Evolutionary conservation across 2,329 filamentous ascomycete species (phyloP), one percentile per base, ranked within the genome.

Genomic region (Sporothrix protearum): DNA sequence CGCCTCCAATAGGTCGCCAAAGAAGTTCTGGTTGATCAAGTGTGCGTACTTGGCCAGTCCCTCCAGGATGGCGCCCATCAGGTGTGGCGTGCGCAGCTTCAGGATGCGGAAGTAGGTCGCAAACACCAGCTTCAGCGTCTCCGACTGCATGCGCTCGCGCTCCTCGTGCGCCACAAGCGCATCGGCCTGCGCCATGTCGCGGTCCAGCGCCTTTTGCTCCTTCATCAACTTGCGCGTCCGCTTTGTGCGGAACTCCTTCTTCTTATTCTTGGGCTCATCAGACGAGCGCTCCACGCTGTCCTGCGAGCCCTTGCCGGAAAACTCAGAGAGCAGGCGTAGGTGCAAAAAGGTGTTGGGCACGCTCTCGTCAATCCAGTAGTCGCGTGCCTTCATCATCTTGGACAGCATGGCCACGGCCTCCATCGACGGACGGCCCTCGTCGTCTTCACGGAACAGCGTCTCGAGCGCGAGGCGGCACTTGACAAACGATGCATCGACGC

Each of bases 11-110:
- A 99, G 86, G 78, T 99, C 96, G 36, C 95, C 96, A 77, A 99
- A 99, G 84, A 99, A 98, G 79, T 99, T 93, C 78, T 99, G 94
- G 82, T 99, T 99, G 85, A 99, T 99, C 73, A 99, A 86, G 79
- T 97, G 96, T 3, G 94, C 91, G 79, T 97, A 99, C 78, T 94
- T 94, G 68, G 95, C 94, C 28, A 99, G 84, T 36, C 96, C 96
- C 83, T 98, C 96, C 5, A 99, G 87, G 0, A 97, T 94, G 16
- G 95, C 94, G n/a, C 96, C 96, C 93, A 97, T 98, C 22, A 99
- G 87, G 75, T 91, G 89, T 16, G 93, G 90, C 30, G 89, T 86
- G 33, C 94, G 89, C 70, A 89, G 85, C 83, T 98, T 98, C 57
- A 99, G 84, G 70, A 98, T 95, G 69, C 94, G 91, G 81, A 99